Evolutionary conservation across 805 yeast species (phyloP).

Genomic region (Ogataea paraovalis): DNA sequence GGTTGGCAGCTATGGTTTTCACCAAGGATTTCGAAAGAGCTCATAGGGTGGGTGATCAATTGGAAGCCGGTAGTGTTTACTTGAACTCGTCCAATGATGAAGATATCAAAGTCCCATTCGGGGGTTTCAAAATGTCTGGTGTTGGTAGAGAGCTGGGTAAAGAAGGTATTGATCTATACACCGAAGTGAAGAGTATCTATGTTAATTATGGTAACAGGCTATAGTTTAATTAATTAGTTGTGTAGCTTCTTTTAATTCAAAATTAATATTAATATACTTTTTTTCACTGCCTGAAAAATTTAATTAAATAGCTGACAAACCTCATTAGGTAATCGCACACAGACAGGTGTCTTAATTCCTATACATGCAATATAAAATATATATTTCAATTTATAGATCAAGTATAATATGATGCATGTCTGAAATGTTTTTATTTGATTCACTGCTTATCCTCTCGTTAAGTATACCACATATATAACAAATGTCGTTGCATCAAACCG

Average conservation of each 20-base stretch:
- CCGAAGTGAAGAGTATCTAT: constrained; percentile 70
- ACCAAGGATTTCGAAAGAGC: constrained; percentile 64
- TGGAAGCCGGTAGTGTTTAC: constrained; percentile 69
- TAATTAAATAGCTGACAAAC: too few relatives aligned
- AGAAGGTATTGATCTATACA: constrained; percentile 65
- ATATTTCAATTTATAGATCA: too few relatives aligned
- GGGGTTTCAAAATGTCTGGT: constrained; percentile 78
- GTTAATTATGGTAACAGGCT: constrained; percentile 42
- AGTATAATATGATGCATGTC: too few relatives aligned
- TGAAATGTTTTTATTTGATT: too few relatives aligned
- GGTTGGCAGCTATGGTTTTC: constrained; percentile 80
- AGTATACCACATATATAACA: too few relatives aligned
- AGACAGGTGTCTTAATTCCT: too few relatives aligned
- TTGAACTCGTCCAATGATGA: constrained; percentile 66
- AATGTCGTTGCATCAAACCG: constrained; percentile 93
- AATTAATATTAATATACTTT: too few relatives aligned
- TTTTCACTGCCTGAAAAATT: not conserved
- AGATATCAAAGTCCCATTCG: constrained; percentile 67
- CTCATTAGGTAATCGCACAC: too few relatives aligned
- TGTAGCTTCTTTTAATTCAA: too few relatives aligned
- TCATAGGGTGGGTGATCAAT: constrained; percentile 41
- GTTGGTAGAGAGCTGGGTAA: constrained; percentile 79
- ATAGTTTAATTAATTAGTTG: too few relatives aligned
- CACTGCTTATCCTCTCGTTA: too few relatives aligned
- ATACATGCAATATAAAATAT: too few relatives aligned